Evolutionary conservation across 208 protist genomes (phyloP), one percentile per base, ranked within the genome.

Genomic region (Trypanosoma lewisi): DNA sequence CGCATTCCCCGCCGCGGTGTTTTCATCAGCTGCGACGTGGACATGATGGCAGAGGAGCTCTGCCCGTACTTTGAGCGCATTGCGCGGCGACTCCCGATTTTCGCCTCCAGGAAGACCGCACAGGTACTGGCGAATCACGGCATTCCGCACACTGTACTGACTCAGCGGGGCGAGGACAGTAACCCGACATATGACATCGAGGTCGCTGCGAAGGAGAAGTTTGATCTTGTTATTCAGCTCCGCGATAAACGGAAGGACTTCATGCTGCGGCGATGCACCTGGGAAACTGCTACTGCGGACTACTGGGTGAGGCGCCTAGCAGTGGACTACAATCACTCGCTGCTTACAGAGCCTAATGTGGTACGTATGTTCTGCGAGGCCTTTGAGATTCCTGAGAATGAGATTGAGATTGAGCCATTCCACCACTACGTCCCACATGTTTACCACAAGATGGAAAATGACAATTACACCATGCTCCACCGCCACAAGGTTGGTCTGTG

Each of bases 171-270:
- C 47, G 76, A 84, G 67, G 48, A 70, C 23, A 34, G n/a, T 45
- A 50, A 69, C 27, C 62, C 68, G 25, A 61, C 50, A 19, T 91
- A 85, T 69, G 82, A 91, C 34, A 55, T 63, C 37, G 83, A 77
- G 60, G 74, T 91, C 44, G 74, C 67, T n/a, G 52, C 67, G 39
- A 82, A 84, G 73, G 68, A 79, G 37, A 81, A 75, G 73, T 90
- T 89, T 63, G 80, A 96, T 67, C 75, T 97, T n/a, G 89, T 95
- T 34, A 87, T 97, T 59, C 87, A 96, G 62, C 77, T 96, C 51
- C 82, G 87, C 23, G 80, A 94, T 73, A 94, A 94, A 75, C 75
- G 74, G 67, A 67, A 63, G 23, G 89, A 95, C 67, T 95, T 92
- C 57, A 45, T 90, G 56, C 77, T 95, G 55, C 81, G 84, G 60